Conservation (phyloP, 1,139 yeast species). For the Yamadazyma jaroonii region DNA sequence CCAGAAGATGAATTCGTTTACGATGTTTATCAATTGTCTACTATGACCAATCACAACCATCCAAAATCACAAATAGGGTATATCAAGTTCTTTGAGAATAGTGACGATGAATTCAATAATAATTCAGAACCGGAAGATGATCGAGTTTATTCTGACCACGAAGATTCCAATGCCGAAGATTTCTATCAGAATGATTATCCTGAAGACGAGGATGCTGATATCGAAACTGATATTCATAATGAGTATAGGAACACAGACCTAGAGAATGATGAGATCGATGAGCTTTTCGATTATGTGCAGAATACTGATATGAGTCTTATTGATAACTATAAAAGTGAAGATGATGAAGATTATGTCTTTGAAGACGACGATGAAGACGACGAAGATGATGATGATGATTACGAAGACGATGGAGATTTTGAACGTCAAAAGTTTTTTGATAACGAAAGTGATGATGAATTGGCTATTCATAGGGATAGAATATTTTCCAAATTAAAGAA, state of each 20-base stretch:
- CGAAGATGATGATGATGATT: slow-evolving; percentile 23
- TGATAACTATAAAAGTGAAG: slow-evolving; percentile 22
- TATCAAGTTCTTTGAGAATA: slow-evolving; percentile 65
- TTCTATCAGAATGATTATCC: slow-evolving; percentile 94
- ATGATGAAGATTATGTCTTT: slow-evolving; percentile 15
- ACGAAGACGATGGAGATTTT: slow-evolving; percentile 20
- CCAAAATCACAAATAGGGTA: slow-evolving; percentile 61
- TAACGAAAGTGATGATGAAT: slow-evolving; percentile 53
- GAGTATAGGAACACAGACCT: slow-evolving; percentile 17
- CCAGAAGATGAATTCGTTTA: slow-evolving; percentile 81
- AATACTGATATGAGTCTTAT: slow-evolving; percentile 20
- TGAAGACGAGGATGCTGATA: slow-evolving; percentile 75
- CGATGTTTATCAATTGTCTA: slow-evolving; percentile 65
- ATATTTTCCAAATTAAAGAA: slow-evolving; percentile 56
- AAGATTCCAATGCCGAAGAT: slow-evolving; percentile 69
- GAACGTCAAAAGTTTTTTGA: slow-evolving; percentile 30
- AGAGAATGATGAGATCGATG: slow-evolving; percentile 24
- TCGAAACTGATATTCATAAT: slow-evolving; percentile 30
- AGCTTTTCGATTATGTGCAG: slow-evolving; percentile 19
- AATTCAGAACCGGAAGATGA: slow-evolving; percentile 37
- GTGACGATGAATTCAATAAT: slow-evolving; percentile 31
- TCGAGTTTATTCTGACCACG: slow-evolving; percentile 41
- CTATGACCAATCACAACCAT: slow-evolving; percentile 51
- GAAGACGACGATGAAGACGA: slow-evolving; percentile 10
- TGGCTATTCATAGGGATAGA: slow-evolving; percentile 61